Conservation (phyloP, 140 eudicot genomes). For the Flaveria floridana region DNA sequence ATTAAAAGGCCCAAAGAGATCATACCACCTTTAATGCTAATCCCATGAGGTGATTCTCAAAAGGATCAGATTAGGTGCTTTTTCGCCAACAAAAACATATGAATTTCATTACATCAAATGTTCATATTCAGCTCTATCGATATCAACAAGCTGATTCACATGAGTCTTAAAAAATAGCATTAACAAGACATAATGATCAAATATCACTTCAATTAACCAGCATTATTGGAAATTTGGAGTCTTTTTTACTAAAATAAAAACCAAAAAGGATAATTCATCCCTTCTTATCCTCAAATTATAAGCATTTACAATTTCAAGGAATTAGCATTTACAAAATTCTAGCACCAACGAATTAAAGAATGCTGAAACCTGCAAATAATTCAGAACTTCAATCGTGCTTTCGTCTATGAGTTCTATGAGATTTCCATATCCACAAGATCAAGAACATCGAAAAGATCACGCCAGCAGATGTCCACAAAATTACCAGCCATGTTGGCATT, state of each 20-base stretch:
- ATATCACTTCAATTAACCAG: not conserved
- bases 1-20: too few species aligned
- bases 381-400: conserved; percentile 50
- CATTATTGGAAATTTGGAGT: conserved; percentile 4
- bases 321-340: conserved; percentile 47
- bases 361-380: conserved; percentile 22
- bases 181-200: not conserved
- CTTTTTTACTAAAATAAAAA: conserved; percentile 20
- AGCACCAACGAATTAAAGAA: conserved; percentile 44
- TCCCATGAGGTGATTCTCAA: too few species aligned
- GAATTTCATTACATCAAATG: too few species aligned
- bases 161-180: not conserved
- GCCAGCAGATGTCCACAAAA: conserved; percentile 63
- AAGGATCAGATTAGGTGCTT: too few species aligned
- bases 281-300: conserved; percentile 26
- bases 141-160: not conserved
- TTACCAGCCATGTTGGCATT: conserved; percentile 77
- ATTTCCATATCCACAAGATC: conserved; percentile 65
- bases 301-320: conserved; percentile 50
- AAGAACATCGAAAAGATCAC: conserved; percentile 44
- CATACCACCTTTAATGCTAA: too few species aligned
- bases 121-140: not conserved
- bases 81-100: too few species aligned
- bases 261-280: conserved; percentile 29
- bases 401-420: conserved; percentile 45